A percentile compares a stretch with the other conserved stretches of the same genome.
Evolutionary conservation across 768 basidiomycete genomes (phyloP).

Genomic region (Leccinum arenicola): DNA sequence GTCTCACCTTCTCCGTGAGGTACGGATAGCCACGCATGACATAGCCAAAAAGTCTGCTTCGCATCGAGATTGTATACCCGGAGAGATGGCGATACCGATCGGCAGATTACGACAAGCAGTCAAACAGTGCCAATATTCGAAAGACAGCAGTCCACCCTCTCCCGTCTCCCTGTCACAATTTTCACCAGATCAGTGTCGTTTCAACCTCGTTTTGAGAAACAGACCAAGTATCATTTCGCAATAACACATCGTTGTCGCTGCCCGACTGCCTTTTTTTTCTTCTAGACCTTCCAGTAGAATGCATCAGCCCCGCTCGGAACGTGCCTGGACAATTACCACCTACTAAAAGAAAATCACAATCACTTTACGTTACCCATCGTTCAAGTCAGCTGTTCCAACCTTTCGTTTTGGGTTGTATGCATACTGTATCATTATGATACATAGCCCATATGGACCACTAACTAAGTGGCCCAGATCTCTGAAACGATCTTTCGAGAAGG

Average conservation of each 20-base stretch:
- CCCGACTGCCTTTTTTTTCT: not conserved
- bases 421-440: not conserved
- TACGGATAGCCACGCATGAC: not conserved
- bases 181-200: not conserved
- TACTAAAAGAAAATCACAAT: not conserved
- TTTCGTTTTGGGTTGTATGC: not conserved
- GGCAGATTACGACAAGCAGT: slow-evolving; percentile 7
- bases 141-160: not conserved
- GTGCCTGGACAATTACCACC: slow-evolving; percentile 4
- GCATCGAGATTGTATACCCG: not conserved
- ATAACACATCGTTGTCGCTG: not conserved
- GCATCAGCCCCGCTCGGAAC: not conserved
- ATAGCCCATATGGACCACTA: not conserved
- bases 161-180: not conserved
- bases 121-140: not conserved
- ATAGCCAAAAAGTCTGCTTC: slow-evolving; percentile 9
- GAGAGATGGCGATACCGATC: not conserved
- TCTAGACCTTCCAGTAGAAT: not conserved
- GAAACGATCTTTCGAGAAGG: slow-evolving; percentile 1
- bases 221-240: not conserved
- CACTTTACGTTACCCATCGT: slow-evolving; percentile 8
- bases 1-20: slow-evolving; percentile 1
- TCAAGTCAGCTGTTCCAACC: not conserved
- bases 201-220: not conserved
- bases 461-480: not conserved